These are phyloP conservation scores for Penicillium sp. DNA, from an alignment of 2,329 filamentous ascomycete genomes.

Conservation along the genomic window DNA sequence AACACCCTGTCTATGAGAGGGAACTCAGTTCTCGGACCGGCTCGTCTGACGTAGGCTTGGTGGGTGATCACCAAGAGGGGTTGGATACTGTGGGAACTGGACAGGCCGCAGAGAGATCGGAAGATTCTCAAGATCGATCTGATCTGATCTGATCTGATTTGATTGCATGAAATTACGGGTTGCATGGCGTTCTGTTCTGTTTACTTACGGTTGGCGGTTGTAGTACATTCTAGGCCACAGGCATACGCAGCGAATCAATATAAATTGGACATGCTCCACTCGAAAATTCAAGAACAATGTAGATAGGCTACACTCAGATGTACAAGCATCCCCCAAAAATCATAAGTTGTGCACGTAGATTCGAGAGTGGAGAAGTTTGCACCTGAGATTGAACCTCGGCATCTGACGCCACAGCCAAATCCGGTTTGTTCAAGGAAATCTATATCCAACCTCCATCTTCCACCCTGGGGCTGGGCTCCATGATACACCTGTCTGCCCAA, in stretches of 20 bases:
- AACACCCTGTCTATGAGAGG: slow-evolving; percentile 41
- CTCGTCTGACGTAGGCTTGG: neutral
- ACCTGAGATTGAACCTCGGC: slow-evolving; percentile 17
- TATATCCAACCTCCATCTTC: neutral
- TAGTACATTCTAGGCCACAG: neutral
- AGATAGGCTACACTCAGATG: neutral
- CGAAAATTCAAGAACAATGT: neutral
- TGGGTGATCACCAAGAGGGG: neutral
- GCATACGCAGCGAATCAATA: neutral
- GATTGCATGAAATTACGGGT: neutral
- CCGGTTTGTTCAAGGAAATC: slow-evolving; percentile 13
- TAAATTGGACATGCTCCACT: neutral
- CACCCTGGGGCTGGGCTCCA: neutral
- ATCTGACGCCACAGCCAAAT: slow-evolving; percentile 12
- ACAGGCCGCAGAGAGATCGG: neutral
- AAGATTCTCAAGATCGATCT: neutral
- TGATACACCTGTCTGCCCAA: neutral
- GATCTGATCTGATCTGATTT: neutral
- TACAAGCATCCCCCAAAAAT: no score
- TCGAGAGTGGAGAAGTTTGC: neutral
- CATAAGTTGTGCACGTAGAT: neutral
- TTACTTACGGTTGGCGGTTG: neutral
- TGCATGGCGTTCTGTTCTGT: neutral
- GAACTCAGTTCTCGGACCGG: slow-evolving; percentile 26
- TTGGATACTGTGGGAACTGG: neutral